Conservation (phyloP, 352 stramenopile species). For the Phytophthora citrophthora region DNA sequence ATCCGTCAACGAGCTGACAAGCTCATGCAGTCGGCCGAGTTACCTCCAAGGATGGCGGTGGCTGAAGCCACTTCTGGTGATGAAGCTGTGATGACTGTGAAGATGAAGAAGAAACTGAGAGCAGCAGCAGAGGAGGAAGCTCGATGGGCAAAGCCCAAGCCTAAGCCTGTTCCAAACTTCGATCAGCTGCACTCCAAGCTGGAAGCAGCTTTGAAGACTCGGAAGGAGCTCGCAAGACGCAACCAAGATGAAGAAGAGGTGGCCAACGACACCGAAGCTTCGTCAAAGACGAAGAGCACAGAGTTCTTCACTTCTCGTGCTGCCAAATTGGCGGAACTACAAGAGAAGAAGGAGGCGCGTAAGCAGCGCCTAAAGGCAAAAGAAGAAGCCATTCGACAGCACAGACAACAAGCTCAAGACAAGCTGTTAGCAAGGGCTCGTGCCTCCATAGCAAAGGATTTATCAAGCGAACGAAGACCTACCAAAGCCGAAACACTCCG, state of each 20-base stretch:
- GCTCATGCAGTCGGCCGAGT: slow-evolving; percentile 44
- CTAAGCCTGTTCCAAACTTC: slow-evolving; percentile 74
- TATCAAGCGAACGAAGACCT: slow-evolving; percentile 9
- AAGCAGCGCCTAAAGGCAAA: slow-evolving; percentile 47
- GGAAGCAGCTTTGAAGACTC: slow-evolving; percentile 52
- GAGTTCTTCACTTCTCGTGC: slow-evolving; percentile 63
- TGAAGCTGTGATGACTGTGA: slow-evolving; percentile 43
- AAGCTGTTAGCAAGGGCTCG: slow-evolving; percentile 37
- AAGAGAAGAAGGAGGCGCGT: slow-evolving; percentile 56
- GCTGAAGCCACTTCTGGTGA: slow-evolving; percentile 12
- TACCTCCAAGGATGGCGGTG: slow-evolving; percentile 61
- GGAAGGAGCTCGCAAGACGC: slow-evolving; percentile 25
- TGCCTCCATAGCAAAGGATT: slow-evolving; percentile 22
- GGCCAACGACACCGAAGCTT: not conserved
- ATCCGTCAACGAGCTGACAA: slow-evolving; percentile 57
- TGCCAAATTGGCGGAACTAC: slow-evolving; percentile 44
- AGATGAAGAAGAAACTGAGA: slow-evolving; percentile 57
- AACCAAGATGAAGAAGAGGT: slow-evolving; percentile 20
- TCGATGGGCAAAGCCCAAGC: slow-evolving; percentile 24
- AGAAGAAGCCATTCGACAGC: slow-evolving; percentile 38
- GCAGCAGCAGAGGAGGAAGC: slow-evolving; percentile 49
- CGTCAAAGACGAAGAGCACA: slow-evolving; percentile 8
- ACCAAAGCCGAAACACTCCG: slow-evolving; percentile 71
- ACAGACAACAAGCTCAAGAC: slow-evolving; percentile 38
- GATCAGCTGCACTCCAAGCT: slow-evolving; percentile 61